These are phyloP conservation scores for Eucalyptus curtisii DNA, from an alignment of 345 rosid genomes.

Conservation along the genomic window DNA sequence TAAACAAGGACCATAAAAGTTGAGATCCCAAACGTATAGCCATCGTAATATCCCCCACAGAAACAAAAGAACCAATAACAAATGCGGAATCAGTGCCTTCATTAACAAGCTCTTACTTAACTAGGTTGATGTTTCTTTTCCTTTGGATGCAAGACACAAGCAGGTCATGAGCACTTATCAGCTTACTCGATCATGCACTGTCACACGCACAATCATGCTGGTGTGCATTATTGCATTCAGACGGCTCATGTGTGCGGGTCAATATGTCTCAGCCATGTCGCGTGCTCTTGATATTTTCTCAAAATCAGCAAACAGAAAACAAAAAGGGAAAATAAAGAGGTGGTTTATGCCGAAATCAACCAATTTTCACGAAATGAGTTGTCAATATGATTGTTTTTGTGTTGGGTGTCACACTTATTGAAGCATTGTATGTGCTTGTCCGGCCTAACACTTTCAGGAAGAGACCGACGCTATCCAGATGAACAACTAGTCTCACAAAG, in stretches of 20 bases:
- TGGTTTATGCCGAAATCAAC: background rate
- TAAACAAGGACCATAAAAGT: background rate
- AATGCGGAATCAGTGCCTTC: background rate
- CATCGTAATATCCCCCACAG: background rate
- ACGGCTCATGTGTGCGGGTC: accelerated
- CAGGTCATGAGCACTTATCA: background rate
- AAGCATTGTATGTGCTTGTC: background rate
- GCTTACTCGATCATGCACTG: background rate
- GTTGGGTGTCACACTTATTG: background rate
- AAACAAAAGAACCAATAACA: background rate
- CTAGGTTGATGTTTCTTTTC: background rate
- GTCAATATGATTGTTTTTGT: background rate
- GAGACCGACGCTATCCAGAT: background rate
- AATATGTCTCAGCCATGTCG: background rate
- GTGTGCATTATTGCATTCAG: too few relatives aligned
- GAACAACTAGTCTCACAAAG: background rate
- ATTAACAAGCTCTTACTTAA: background rate
- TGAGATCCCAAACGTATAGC: background rate
- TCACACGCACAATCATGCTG: background rate
- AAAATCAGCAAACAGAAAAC: background rate
- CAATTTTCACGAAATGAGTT: background rate
- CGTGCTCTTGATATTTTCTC: background rate
- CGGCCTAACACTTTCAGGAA: background rate
- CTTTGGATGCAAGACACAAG: accelerated
- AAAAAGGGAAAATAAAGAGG: background rate